Base-by-base conservation (phyloP, 148 eudicot species). In the Vaccinium myrtillus region DNA sequence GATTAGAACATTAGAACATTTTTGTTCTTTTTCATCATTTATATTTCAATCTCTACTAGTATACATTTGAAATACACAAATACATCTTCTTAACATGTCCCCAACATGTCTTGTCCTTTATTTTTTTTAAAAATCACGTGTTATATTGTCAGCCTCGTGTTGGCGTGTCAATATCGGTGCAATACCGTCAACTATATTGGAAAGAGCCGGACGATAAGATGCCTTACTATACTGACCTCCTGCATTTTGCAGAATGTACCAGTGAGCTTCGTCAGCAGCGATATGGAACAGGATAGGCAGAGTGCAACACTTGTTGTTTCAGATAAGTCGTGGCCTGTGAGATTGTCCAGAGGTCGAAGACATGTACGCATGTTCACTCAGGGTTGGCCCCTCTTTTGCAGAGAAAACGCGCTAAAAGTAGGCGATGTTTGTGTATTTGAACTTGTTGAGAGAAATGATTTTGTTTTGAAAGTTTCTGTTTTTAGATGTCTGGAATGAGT, bases 241-340 rank as follows among this genome's bases (percentile, higher is more conserved):
- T 67, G 25, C 56, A 15, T 25, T 78, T 78, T 78, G 81, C 81
- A 78, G 81, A 54, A 54, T 54, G 55, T 78, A 78, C 65, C 81
- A 25, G 21, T 0, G 2, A 54, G 63, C 12, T 78, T 78, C 39
- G 12, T 25, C 36, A 27, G 9, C 63, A 30, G 46, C n/a, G 1
- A 27, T 46, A 78, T 78, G 81, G 23, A 54, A 78, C 10, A 30
- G 46, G 63, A n/a, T 54, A 78, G 4, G 54, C 21, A 27, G 39
- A 15, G 23, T 54, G 81, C 13, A 25, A 78, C 61, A 15, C 81
- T 78, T 54, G 46, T 53, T 18, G 46, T 25, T 54, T 78, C 65
- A 54, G n/a, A 15, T 16, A 78, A 78, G 65, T 53, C 63, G 13
- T 54, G 81, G 81, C n/a, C 48, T 7, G 81, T 78, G 63, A 18